phyloP scores from a whole-genome alignment of 345 rosid species.

The Arabidopsis arenosa region DNA sequence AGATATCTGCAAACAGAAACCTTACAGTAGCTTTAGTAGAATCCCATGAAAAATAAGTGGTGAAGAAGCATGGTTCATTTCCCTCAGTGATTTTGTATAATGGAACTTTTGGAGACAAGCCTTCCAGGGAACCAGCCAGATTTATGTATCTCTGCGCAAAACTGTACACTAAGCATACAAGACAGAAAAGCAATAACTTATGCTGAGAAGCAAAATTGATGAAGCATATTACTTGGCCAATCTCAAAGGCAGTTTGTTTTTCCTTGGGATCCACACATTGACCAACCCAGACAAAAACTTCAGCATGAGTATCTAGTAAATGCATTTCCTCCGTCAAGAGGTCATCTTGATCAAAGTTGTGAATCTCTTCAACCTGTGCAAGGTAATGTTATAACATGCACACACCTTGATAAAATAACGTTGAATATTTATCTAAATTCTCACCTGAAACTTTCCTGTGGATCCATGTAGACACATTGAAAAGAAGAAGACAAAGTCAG shows the following conservation, averaged over 20 bases:
- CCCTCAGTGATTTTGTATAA: slow-evolving; percentile 92
- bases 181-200: slow-evolving; percentile 20
- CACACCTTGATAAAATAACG: slow-evolving; percentile 20
- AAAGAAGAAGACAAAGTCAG: slow-evolving; percentile 32
- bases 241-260: slow-evolving; percentile 86
- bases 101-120: slow-evolving; percentile 83
- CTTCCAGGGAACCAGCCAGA: slow-evolving; percentile 80
- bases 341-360: slow-evolving; percentile 94
- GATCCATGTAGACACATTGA: slow-evolving; percentile 45
- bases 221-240: slow-evolving; percentile 78
- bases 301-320: slow-evolving; percentile 93
- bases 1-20: slow-evolving; percentile 9
- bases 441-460: slow-evolving; percentile 96
- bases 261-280: slow-evolving; percentile 80
- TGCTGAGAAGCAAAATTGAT: slow-evolving; percentile 26
- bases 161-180: slow-evolving; percentile 33
- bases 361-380: slow-evolving; percentile 88
- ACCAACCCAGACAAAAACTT: slow-evolving; percentile 98
- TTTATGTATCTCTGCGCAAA: slow-evolving; percentile 80
- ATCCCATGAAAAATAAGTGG: slow-evolving; percentile 92
- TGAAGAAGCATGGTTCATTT: slow-evolving; percentile 95
- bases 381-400: slow-evolving; percentile 39
- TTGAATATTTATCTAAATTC: slow-evolving; percentile 40
- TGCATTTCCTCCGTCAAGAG: slow-evolving; percentile 90
- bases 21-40: slow-evolving; percentile 77